Evolutionary conservation across 2,329 filamentous ascomycete genomes (phyloP).

Genomic region (Aspergillus pseudoterreus): DNA sequence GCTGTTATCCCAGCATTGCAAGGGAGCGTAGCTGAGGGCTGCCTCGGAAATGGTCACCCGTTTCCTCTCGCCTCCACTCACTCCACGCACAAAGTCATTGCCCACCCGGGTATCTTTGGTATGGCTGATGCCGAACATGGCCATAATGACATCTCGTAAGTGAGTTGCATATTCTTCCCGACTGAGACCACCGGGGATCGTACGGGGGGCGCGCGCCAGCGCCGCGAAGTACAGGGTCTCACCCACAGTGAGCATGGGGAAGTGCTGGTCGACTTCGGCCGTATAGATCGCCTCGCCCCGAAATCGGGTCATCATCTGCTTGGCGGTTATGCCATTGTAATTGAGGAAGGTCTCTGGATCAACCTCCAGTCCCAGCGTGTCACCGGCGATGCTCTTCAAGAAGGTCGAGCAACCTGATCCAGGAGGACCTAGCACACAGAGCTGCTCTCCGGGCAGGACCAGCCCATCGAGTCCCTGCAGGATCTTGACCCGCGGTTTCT

Average conservation of each 20-base stretch:
- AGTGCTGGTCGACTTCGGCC: conserved; percentile 39
- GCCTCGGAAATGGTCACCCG: conserved; percentile 55
- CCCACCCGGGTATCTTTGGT: conserved; percentile 43
- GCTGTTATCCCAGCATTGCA: conserved; percentile 40
- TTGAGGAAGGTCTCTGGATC: conserved; percentile 69
- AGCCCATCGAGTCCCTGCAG: conserved; percentile 58
- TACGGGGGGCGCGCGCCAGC: conserved; percentile 49
- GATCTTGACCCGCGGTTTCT: conserved; percentile 39
- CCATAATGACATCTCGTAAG: conserved; percentile 38
- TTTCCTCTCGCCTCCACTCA: conserved; percentile 56
- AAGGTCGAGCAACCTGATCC: conserved; percentile 66
- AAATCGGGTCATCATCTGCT: conserved; percentile 57
- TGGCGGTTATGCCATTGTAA: conserved; percentile 65
- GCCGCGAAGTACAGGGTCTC: conserved; percentile 73
- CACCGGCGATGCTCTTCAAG: conserved; percentile 75
- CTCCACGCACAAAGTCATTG: conserved; percentile 53
- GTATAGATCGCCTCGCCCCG: conserved; percentile 63
- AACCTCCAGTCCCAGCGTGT: conserved; percentile 72
- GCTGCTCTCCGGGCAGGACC: conserved; percentile 49
- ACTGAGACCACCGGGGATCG: conserved; percentile 8
- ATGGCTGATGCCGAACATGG: conserved; percentile 34
- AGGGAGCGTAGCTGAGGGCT: conserved; percentile 37
- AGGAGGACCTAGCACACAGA: conserved; percentile 44
- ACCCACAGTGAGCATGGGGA: conserved; percentile 61
- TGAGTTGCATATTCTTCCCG: conserved; percentile 34